Conservation (phyloP, 352 stramenopile genomes). For the Pythium aquatile region DNA sequence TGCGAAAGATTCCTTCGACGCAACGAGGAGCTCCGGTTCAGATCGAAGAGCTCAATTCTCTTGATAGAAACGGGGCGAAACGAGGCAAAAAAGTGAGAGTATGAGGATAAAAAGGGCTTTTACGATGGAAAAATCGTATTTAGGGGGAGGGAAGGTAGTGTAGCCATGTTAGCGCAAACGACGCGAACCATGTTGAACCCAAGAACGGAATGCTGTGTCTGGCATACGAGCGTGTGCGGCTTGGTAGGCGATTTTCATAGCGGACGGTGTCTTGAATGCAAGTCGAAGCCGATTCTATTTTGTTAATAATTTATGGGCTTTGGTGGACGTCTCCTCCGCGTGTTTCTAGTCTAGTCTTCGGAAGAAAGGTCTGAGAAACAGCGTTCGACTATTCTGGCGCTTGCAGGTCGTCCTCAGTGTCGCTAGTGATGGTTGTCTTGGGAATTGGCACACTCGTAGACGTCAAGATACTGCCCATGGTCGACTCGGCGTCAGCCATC, state of each 20-base stretch:
- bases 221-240: neutral
- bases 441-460: neutral
- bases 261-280: neutral
- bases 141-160: neutral
- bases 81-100: neutral
- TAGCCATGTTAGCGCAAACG: conserved; percentile 1
- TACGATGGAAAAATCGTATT: neutral
- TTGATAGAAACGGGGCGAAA: neutral
- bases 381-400: neutral
- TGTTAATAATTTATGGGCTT: conserved; percentile 23
- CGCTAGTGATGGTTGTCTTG: neutral
- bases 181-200: neutral
- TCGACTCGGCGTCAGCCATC: conserved; percentile 68
- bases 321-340: neutral
- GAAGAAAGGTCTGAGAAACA: neutral
- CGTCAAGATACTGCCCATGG: conserved; percentile 37
- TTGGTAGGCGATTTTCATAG: neutral
- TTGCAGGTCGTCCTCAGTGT: neutral
- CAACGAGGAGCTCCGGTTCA: neutral
- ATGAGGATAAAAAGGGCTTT: neutral
- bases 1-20: conserved; percentile 1
- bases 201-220: neutral
- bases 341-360: neutral
- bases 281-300: conserved; percentile 17
- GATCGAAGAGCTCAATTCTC: neutral